Base-by-base conservation (phyloP, 2,329 filamentous ascomycete genomes). In the Fusarium miscanthi region DNA sequence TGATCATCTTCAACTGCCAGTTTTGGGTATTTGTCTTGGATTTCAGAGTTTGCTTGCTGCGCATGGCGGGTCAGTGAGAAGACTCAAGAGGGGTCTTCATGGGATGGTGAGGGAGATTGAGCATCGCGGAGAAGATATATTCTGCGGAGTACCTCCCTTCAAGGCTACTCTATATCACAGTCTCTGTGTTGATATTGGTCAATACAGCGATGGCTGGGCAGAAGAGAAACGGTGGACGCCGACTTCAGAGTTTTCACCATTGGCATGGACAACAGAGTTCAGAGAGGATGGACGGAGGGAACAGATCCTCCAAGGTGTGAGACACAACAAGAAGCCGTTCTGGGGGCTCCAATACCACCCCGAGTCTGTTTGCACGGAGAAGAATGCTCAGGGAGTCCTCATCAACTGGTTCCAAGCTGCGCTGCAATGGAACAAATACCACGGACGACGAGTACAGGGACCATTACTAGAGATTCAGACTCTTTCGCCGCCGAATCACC, bases 311-410 rank as follows among this genome's bases (percentile, higher is more conserved):
- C 97, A 97, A 93, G 93, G 88, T 0, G 89, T 91, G 21, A 89
- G 86, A 70, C 94, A 97, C 79, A 82, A 79, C 23, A 78, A 72
- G 2, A 91, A 90, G 72, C 94, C 95, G 0, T 93, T 95, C 71
- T 97, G 93, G 91, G 95, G 93, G 1, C 86, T 97, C 23, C 95
- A 97, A 78, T 97, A 96, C 76, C 94, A 97, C 78, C 94, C 94
- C 0, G 94, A 98, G 80, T 97, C 94, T 0, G 89, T 94, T 19
- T 97, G 94, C 80, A 97, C 94, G 8, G 92, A 93, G 42, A 82
- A 85, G 7, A 87, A 88, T 66, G 91, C 92, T 3, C 88, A 87
- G 25, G 82, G 84, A 19, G 85, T 97, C 31, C 85, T 97, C 40
- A 81, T 81, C 56, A 94, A 93, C 76, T 97, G 94, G 94, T 96